phyloP scores from a whole-genome alignment of 805 yeast genomes.

The Lachancea quebecensis region DNA sequence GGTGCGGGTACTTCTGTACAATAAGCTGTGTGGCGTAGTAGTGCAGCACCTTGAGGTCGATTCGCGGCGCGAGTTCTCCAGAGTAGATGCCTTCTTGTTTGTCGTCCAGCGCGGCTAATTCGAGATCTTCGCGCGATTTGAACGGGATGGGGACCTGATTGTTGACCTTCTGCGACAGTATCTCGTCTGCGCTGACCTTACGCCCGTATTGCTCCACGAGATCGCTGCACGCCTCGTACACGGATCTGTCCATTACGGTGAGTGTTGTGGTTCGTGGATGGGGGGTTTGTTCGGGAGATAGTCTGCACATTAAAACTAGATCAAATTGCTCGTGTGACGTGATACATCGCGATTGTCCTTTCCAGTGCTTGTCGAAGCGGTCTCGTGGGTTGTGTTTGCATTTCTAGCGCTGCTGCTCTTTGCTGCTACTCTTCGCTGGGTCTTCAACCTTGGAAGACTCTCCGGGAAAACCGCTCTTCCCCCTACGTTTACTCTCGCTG shows the following conservation, averaged over 20 bases:
- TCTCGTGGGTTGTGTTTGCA: too few species aligned
- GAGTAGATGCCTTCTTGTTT: slow-evolving; percentile 20
- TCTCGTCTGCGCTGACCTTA: slow-evolving; percentile 29
- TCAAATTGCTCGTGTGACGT: too few species aligned
- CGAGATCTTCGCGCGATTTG: slow-evolving; percentile 26
- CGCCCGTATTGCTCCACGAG: slow-evolving; percentile 21
- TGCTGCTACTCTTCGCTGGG: too few species aligned
- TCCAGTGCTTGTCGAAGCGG: too few species aligned
- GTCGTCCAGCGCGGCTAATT: slow-evolving; percentile 16
- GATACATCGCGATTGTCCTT: too few species aligned
- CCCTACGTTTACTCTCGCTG: too few species aligned
- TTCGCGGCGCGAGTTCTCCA: slow-evolving; percentile 24
- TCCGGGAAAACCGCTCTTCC: too few species aligned
- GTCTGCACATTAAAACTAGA: too few species aligned
- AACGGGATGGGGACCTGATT: slow-evolving; percentile 30
- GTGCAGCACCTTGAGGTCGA: slow-evolving; percentile 32
- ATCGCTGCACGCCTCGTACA: slow-evolving; percentile 29
- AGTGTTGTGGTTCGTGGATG: too few species aligned
- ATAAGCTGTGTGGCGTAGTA: slow-evolving; percentile 32
- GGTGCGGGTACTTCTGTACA: slow-evolving; percentile 26
- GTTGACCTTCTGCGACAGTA: slow-evolving; percentile 22
- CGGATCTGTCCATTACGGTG: slow-evolving; percentile 21
- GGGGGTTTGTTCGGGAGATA: too few species aligned
- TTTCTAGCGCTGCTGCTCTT: too few species aligned
- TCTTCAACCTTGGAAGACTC: too few species aligned